These are phyloP conservation scores for Botrytis medusae DNA, from an alignment of 2,329 filamentous ascomycete species.

Conservation along the genomic window DNA sequence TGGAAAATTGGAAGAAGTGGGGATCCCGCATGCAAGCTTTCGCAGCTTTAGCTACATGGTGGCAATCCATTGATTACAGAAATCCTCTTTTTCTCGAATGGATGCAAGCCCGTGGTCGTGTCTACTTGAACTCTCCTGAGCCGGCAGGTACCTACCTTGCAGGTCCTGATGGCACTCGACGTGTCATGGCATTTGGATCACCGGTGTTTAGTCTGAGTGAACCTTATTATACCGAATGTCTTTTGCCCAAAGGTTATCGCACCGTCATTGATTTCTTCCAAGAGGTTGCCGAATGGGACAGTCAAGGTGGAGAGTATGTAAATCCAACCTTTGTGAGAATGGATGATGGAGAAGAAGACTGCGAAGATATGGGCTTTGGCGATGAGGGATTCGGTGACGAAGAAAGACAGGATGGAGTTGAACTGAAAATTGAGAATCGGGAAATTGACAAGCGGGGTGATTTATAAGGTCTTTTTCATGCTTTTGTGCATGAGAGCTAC, in stretches of 20 bases:
- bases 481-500: neutral
- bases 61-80: slow-evolving; percentile 43
- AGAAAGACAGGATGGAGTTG: slow-evolving; percentile 15
- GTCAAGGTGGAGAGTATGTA: slow-evolving; percentile 35
- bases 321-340: slow-evolving; percentile 39
- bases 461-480: neutral
- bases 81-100: slow-evolving; percentile 28
- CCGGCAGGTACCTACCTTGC: slow-evolving; percentile 54
- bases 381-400: slow-evolving; percentile 20
- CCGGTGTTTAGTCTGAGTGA: slow-evolving; percentile 71
- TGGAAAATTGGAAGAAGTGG: slow-evolving; percentile 52
- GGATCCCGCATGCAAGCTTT: slow-evolving; percentile 49
- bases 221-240: slow-evolving; percentile 55
- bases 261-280: slow-evolving; percentile 62
- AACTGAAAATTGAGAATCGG: slow-evolving; percentile 13
- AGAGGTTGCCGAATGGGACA: slow-evolving; percentile 49
- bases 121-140: slow-evolving; percentile 56
- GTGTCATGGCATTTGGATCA: slow-evolving; percentile 52
- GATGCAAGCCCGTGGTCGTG: slow-evolving; percentile 50
- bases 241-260: slow-evolving; percentile 57
- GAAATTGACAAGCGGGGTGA: neutral
- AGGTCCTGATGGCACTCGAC: slow-evolving; percentile 46
- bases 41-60: slow-evolving; percentile 51
- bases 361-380: slow-evolving; percentile 6
- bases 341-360: slow-evolving; percentile 25